Percentiles rank a stretch among this genome's conserved stretches.
Evolutionary conservation across 768 basidiomycete species (phyloP).

Genomic region (Trametes cingulata): DNA sequence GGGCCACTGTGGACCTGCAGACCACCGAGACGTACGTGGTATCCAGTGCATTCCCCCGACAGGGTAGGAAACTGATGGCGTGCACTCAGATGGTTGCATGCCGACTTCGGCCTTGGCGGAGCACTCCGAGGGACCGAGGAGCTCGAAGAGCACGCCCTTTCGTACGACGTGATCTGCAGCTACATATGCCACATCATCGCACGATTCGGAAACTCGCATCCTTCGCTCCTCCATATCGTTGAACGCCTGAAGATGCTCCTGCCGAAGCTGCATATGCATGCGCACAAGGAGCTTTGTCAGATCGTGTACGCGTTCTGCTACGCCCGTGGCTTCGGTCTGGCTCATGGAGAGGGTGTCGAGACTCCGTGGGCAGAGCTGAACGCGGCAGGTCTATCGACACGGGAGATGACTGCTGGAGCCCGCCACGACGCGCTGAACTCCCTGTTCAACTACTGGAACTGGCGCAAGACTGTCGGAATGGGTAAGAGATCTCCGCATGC

Average conservation of each 20-base stretch:
- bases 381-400: neutral
- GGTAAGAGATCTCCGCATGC: neutral
- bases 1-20: neutral
- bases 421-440: conserved; percentile 19
- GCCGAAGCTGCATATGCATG: conserved; percentile 20
- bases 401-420: conserved; percentile 18
- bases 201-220: neutral
- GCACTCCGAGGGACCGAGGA: neutral
- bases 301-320: conserved; percentile 19
- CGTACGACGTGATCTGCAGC: conserved; percentile 15
- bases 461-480: conserved; percentile 7
- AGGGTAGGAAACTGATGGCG: neutral
- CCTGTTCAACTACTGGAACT: conserved; percentile 14
- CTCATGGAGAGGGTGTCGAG: conserved; percentile 26
- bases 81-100: neutral
- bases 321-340: conserved; percentile 9
- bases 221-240: neutral
- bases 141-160: neutral
- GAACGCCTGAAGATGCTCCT: neutral
- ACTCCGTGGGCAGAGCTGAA: conserved; percentile 22
- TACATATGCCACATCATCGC: conserved; percentile 14
- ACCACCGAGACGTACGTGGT: neutral
- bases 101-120: neutral
- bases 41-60: neutral
- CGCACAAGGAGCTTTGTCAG: conserved; percentile 21